A percentile compares a stretch with the other conserved stretches of the same genome.
Evolutionary conservation across 345 rosid species (phyloP).

Genomic region (Cochlearia excelsa): DNA sequence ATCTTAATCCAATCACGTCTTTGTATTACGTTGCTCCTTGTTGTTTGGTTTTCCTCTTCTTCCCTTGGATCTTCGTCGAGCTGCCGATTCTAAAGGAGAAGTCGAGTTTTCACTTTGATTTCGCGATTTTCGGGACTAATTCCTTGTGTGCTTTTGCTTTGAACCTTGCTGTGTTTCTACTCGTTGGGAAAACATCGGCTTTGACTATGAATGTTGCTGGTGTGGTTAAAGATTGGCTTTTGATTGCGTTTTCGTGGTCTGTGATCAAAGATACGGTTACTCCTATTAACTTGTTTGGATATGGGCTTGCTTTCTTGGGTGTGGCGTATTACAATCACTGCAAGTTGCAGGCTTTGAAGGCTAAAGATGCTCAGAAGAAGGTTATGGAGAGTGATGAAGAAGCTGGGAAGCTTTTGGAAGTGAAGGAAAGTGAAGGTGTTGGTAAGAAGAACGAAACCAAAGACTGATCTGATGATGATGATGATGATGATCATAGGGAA

Average conservation of each 20-base stretch:
- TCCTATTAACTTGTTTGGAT: slow-evolving; percentile 77
- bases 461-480: slow-evolving; percentile 36
- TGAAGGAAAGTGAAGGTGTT: slow-evolving; percentile 61
- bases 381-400: slow-evolving; percentile 65
- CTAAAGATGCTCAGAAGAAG: slow-evolving; percentile 90
- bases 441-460: slow-evolving; percentile 58
- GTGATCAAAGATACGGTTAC: slow-evolving; percentile 76
- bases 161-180: slow-evolving; percentile 91
- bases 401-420: slow-evolving; percentile 72
- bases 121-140: slow-evolving; percentile 80
- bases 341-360: slow-evolving; percentile 86
- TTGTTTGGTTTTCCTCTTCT: slow-evolving; percentile 66
- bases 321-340: slow-evolving; percentile 52
- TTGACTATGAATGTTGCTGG: slow-evolving; percentile 98
- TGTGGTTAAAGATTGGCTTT: slow-evolving; percentile 90
- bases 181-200: slow-evolving; percentile 94
- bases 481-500: not conserved
- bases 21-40: slow-evolving; percentile 87
- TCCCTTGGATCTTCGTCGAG: slow-evolving; percentile 95
- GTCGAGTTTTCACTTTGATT: slow-evolving; percentile 90
- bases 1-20: slow-evolving; percentile 78
- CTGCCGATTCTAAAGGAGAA: slow-evolving; percentile 60
- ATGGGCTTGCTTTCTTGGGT: slow-evolving; percentile 63
- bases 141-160: slow-evolving; percentile 85
- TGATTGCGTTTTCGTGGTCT: slow-evolving; percentile 52